Evolutionary conservation across 2,329 filamentous ascomycete species (phyloP), one percentile per base, ranked within the genome.

Genomic region (Epichloe typhina): DNA sequence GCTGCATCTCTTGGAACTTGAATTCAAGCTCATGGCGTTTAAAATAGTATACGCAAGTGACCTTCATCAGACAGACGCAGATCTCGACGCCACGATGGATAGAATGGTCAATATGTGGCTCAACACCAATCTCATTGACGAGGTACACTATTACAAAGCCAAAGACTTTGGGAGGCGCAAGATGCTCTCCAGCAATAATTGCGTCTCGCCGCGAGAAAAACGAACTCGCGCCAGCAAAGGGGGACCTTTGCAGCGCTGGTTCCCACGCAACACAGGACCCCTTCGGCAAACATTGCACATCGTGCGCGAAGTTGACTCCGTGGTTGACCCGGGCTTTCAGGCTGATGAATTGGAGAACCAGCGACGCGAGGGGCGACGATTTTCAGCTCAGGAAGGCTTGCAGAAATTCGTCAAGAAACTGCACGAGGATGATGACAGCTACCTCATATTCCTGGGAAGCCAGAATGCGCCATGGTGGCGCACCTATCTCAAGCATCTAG

Each of bases 11-110:
- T 50, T 62, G 41, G 59, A 62, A 51, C 55, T 62, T n/a, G 61
- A 62, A 44, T 62, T 56, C 55, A 62, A 62, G 55, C 56, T 62
- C 35, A 54, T 54, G 52, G 60, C 59, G 9, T 62, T 56, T 31
- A 59, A 55, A 26, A 54, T 62, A 38, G 56, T 62, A 4, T 62
- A 62, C 42, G 61, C 60, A n/a, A 62, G 61, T 54, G 60, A 61
- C 54, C 50, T 62, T 7, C 52, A 53, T 36, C 53, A 55, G 35
- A 38, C 41, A 4, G 47, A 50, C 11, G 57, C 57, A 12, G 53
- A 60, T 39, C 50, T 62, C 4, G 37, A 49, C n/a, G 47, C 45
- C 41, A 61, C 58, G 6, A 55, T 62, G 21, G 59, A 61, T 12
- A 51, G 50, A 37, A 59, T 62, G 56, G 55, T 60, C 40, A 53